Conservation (phyloP, 208 protist species). For the Phytomonas sp. region DNA sequence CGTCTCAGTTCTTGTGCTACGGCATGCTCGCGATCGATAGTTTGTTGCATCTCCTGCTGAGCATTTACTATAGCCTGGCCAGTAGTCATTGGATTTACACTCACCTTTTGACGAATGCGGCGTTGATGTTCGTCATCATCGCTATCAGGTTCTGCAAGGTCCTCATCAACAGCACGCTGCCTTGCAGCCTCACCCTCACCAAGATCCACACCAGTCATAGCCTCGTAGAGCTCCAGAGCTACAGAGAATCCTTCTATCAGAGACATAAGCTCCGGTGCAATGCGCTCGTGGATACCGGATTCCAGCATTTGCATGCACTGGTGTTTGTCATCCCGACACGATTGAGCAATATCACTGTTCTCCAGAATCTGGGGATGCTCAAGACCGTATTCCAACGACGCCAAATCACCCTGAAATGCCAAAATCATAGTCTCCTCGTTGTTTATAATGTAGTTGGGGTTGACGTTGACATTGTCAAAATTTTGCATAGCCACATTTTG, state of each 20-base stretch:
- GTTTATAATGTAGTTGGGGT: conserved; percentile 55
- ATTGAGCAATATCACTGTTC: conserved; percentile 69
- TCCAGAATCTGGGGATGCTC: conserved; percentile 78
- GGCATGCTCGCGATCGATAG: conserved; percentile 58
- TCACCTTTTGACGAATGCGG: conserved; percentile 32
- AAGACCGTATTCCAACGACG: conserved; percentile 81
- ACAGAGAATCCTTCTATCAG: conserved; percentile 80
- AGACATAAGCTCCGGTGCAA: conserved; percentile 68
- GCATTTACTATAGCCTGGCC: conserved; percentile 50
- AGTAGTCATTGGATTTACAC: conserved; percentile 19
- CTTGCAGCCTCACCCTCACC: conserved; percentile 66
- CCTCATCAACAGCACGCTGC: conserved; percentile 39
- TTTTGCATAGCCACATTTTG: conserved; percentile 18
- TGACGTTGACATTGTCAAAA: conserved; percentile 23
- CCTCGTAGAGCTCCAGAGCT: conserved; percentile 72
- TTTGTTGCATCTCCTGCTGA: conserved; percentile 65
- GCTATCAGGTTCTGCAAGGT: conserved; percentile 46
- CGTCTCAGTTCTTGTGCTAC: conserved; percentile 47
- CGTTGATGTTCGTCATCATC: conserved; percentile 71
- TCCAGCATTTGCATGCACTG: conserved; percentile 78
- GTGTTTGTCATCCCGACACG: conserved; percentile 79
- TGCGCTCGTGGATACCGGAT: conserved; percentile 53
- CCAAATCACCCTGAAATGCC: conserved; percentile 77
- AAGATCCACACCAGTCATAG: conserved; percentile 78
- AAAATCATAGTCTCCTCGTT: conserved; percentile 68